phyloP scores from a whole-genome alignment of 495 filamentous ascomycete genomes.

The Entonaema liquescens region DNA sequence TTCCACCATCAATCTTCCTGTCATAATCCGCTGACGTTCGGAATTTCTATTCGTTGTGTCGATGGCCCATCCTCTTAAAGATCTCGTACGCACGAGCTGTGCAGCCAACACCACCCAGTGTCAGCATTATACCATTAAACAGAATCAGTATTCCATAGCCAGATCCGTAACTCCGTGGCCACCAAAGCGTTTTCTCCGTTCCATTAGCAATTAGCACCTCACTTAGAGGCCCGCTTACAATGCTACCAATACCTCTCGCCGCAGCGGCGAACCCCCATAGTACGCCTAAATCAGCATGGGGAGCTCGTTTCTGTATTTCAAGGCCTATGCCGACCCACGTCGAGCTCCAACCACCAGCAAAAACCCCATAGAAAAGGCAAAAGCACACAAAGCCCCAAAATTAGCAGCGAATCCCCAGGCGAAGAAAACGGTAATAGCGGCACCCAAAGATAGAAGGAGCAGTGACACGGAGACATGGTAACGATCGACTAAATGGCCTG shows the following conservation, averaged over 20 bases:
- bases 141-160: slow-evolving; percentile 62
- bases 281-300: slow-evolving; percentile 53
- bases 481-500: slow-evolving; percentile 69
- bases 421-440: slow-evolving; percentile 67
- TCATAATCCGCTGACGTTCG: background rate
- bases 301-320: slow-evolving; percentile 59
- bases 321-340: slow-evolving; percentile 69
- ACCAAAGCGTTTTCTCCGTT: slow-evolving; percentile 13
- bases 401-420: slow-evolving; percentile 71
- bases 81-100: slow-evolving; percentile 22
- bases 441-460: slow-evolving; percentile 64
- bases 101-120: slow-evolving; percentile 26
- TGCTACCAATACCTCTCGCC: slow-evolving; percentile 72
- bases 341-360: slow-evolving; percentile 56
- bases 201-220: slow-evolving; percentile 60
- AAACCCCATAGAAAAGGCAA: slow-evolving; percentile 75
- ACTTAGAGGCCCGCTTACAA: slow-evolving; percentile 69
- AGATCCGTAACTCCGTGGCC: slow-evolving; percentile 52
- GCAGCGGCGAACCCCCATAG: slow-evolving; percentile 71
- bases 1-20: background rate
- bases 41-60: slow-evolving; percentile 21
- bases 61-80: slow-evolving; percentile 26
- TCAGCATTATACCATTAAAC: slow-evolving; percentile 58
- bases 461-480: slow-evolving; percentile 68
- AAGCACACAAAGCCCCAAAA: slow-evolving; percentile 67